Conservation (phyloP, 306 rosid species). For the Cercis canadensis region DNA sequence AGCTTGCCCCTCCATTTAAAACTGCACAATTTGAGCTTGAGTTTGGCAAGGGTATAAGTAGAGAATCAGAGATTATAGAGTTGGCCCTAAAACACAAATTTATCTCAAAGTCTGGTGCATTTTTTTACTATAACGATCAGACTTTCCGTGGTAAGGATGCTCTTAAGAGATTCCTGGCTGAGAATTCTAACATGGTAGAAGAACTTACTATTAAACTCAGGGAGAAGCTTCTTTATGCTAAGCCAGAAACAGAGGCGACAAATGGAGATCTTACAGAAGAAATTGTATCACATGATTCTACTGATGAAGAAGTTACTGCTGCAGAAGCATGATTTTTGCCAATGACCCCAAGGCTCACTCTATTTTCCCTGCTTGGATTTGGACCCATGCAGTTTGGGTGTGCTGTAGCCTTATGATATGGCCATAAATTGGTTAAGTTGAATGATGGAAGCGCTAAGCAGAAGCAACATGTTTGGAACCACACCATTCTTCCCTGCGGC, state of each 20-base stretch:
- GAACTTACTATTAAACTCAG: slow-evolving; percentile 64
- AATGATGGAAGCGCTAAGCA: slow-evolving; percentile 10
- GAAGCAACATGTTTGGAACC: slow-evolving; percentile 24
- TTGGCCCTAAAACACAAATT: slow-evolving; percentile 71
- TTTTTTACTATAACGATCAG: slow-evolving; percentile 53
- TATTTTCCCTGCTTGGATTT: slow-evolving; percentile 26
- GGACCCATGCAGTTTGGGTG: slow-evolving; percentile 7
- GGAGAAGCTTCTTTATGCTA: slow-evolving; percentile 61
- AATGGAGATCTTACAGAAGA: slow-evolving; percentile 52
- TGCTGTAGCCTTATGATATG: slow-evolving; percentile 26
- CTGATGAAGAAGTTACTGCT: slow-evolving; percentile 64
- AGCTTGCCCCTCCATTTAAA: slow-evolving; percentile 92
- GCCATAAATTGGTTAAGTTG: slow-evolving; percentile 24
- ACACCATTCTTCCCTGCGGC: slow-evolving; percentile 29
- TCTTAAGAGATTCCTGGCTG: slow-evolving; percentile 63
- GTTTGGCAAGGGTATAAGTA: slow-evolving; percentile 89
- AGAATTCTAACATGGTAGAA: slow-evolving; percentile 52
- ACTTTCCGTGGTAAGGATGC: slow-evolving; percentile 72
- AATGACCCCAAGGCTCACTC: slow-evolving; percentile 23
- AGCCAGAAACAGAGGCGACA: slow-evolving; percentile 39
- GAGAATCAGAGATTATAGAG: slow-evolving; percentile 65
- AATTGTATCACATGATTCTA: slow-evolving; percentile 57
- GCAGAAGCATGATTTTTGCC: slow-evolving; percentile 55
- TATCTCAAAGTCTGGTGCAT: slow-evolving; percentile 54
- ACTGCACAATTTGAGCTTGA: slow-evolving; percentile 82